These are phyloP conservation scores for Pseudogymnoascus sp. DNA, from an alignment of 2,329 filamentous ascomycete species.

Conservation along the genomic window DNA sequence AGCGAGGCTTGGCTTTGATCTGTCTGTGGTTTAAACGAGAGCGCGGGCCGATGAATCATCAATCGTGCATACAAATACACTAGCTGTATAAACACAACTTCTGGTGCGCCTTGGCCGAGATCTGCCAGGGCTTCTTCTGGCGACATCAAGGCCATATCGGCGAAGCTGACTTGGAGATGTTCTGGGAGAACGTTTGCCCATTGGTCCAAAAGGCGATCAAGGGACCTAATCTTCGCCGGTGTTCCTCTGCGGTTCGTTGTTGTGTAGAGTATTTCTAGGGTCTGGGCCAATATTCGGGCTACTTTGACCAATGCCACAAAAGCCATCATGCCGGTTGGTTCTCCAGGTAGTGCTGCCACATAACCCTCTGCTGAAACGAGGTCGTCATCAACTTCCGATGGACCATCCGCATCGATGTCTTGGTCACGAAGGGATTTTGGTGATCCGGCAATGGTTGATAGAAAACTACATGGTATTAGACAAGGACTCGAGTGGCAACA, in stretches of 20 bases:
- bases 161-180: constrained; percentile 11
- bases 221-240: constrained; percentile 12
- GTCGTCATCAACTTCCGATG: constrained; percentile 15
- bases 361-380: constrained; percentile 13
- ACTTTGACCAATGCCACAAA: constrained; percentile 15
- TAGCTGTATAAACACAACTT: constrained; percentile 14
- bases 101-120: constrained; percentile 6
- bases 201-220: constrained; percentile 13
- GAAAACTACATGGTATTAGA: background rate
- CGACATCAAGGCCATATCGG: background rate
- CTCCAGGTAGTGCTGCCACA: constrained; percentile 9
- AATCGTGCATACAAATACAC: constrained; percentile 12
- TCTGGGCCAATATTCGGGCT: constrained; percentile 11
- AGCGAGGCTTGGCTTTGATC: background rate
- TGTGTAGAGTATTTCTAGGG: constrained; percentile 14
- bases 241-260: constrained; percentile 13
- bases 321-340: constrained; percentile 14
- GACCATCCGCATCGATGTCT: constrained; percentile 8
- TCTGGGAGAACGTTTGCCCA: constrained; percentile 14
- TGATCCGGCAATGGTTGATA: constrained; percentile 12
- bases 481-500: background rate
- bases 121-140: constrained; percentile 6
- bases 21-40: constrained; percentile 8
- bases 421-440: constrained; percentile 15
- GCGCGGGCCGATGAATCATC: constrained; percentile 11